A percentile compares a stretch with the other conserved stretches of the same genome.
Evolutionary conservation across 257 asterid genomes (phyloP).

Genomic region (Ligustrum vulgare): DNA sequence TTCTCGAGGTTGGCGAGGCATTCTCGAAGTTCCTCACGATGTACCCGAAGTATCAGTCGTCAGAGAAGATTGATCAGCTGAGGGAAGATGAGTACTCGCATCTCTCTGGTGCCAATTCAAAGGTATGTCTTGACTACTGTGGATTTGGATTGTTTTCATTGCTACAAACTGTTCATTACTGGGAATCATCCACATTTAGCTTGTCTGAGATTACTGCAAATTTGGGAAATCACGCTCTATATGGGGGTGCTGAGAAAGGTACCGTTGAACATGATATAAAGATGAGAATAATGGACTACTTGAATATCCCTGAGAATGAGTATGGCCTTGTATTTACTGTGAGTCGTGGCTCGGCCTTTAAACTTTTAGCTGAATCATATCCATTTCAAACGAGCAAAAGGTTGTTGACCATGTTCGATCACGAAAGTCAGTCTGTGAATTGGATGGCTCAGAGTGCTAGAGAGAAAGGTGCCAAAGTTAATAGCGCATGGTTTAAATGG

Average conservation of each 20-base stretch:
- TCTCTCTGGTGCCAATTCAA: conserved; percentile 57
- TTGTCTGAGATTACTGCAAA: conserved; percentile 96
- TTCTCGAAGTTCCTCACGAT: conserved; percentile 81
- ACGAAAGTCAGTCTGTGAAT: conserved; percentile 91
- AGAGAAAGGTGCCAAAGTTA: conserved; percentile 94
- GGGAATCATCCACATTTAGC: conserved; percentile 95
- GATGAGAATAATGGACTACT: conserved; percentile 82
- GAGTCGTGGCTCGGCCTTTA: conserved; percentile 97
- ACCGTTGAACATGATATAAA: conserved; percentile 86
- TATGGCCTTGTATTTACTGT: conserved; percentile 98
- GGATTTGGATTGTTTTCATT: conserved; percentile 98
- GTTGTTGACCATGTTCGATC: conserved; percentile 95
- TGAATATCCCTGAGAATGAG: conserved; percentile 94
- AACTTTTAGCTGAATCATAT: conserved; percentile 84
- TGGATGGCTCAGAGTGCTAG: conserved; percentile 98
- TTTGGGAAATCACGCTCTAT: conserved; percentile 92
- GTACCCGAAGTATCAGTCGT: conserved; percentile 84
- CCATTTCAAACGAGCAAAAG: conserved; percentile 96
- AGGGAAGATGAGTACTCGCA: conserved; percentile 86
- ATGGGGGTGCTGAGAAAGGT: conserved; percentile 91
- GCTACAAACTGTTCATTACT: conserved; percentile 87
- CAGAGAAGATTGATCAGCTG: conserved; percentile 89
- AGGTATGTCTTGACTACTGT: conserved; percentile 97
- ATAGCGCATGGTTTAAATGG: conserved; percentile 98
- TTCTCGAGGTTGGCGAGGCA: conserved; percentile 69